Conservation (phyloP, 441 rosid species). For the Populus hybrid region DNA sequence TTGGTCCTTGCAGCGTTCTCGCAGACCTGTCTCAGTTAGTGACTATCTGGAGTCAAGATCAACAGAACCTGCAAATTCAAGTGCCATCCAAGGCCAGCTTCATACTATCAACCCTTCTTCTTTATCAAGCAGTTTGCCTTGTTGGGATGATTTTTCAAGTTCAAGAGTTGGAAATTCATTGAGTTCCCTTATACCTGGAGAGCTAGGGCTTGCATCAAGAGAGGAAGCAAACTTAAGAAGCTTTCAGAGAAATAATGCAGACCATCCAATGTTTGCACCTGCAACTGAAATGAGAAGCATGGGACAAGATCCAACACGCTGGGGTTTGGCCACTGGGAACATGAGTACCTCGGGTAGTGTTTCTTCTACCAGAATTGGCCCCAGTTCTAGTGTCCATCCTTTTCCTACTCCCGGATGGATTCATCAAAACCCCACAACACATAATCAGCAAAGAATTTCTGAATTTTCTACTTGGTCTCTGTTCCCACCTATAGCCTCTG, state of each 20-base stretch:
- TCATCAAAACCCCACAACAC: conserved; percentile 34
- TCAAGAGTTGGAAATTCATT: conserved; percentile 44
- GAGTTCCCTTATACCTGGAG: conserved; percentile 37
- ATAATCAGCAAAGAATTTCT: conserved; percentile 46
- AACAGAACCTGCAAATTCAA: conserved; percentile 31
- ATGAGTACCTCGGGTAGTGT: conserved; percentile 32
- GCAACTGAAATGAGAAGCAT: conserved; percentile 48
- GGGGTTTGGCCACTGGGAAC: conserved; percentile 59
- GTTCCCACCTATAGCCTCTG: conserved; percentile 58
- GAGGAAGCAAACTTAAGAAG: conserved; percentile 51
- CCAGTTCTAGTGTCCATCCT: conserved; percentile 52
- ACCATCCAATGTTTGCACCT: conserved; percentile 50
- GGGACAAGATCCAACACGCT: conserved; percentile 59
- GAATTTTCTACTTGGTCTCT: conserved; percentile 74
- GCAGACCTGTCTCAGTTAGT: conserved; percentile 37
- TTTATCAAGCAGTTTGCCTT: conserved; percentile 41
- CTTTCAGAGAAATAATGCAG: conserved; percentile 45
- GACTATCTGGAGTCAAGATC: conserved; percentile 49
- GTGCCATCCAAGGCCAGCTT: conserved; percentile 34
- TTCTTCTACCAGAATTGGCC: conserved; percentile 27
- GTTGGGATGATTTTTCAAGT: conserved; percentile 46
- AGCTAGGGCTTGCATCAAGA: conserved; percentile 38
- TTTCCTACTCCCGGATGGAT: conserved; percentile 50
- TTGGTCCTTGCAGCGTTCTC: conserved; percentile 37
- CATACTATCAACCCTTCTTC: conserved; percentile 28